Base-by-base conservation (phyloP, 257 asterid genomes). In the Jacaranda mimosifolia region DNA sequence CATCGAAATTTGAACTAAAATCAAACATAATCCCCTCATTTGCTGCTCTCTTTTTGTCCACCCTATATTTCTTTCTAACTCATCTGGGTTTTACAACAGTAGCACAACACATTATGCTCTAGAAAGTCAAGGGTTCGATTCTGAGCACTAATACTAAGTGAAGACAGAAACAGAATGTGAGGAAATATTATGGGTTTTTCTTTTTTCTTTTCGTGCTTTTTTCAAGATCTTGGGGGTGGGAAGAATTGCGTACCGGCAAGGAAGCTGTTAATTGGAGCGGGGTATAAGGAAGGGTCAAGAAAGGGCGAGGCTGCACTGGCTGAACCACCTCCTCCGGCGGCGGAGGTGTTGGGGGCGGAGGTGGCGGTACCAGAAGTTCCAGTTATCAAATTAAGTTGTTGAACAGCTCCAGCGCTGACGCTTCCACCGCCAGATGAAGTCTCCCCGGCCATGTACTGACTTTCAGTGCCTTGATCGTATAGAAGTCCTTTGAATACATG, bases 241-340 rank as follows among this genome's bases (percentile, higher is more conserved):
- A 93, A 93, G 95, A 95, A 93, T 84, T 89, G 97, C 95, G 97
- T 95, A 91, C 98, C 98, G 76, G 96, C 86, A 75, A 90, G 85
- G 91, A 86, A 95, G 81, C 87, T 88, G 81, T 82, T 90, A n/a
- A 95, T 71, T 7, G 91, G 91, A 64, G 97, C 85, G 43, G 91
- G 92, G 63, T 85, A 92, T 38, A 86, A 66, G 3, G 89, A 83
- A 62, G 87, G 86, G 70, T 94, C 96, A 5, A 91, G 79, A 68
- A 84, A 94, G n/a, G 86, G 70, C 15, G 87, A 26, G n/a, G 81
- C 73, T 55, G 62, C 63, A 6, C 75, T 57, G 14, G 76, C 68
- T 11, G 77, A 77, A 14, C 69, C 84, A 8, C 82, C 73, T 32
- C 79, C 84, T 21, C 74, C 76, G 3, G 83, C 81, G 45, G 87